Base-by-base conservation (phyloP, 331 rosid genomes). In the Dryas integrifolia region DNA sequence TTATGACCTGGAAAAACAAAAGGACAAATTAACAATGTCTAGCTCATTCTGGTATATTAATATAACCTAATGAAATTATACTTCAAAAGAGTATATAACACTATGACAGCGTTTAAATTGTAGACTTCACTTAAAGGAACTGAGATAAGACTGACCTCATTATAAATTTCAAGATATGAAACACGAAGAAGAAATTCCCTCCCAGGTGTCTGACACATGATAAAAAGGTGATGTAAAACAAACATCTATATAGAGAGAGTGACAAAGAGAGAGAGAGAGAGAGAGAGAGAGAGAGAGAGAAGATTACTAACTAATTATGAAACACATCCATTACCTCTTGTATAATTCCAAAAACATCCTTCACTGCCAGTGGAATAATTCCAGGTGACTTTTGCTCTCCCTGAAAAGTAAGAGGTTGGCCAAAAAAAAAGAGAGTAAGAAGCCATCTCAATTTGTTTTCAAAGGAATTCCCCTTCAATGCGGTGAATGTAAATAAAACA, bases 371-470 rank as follows among this genome's bases (percentile, higher is more conserved):
- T 45, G 88, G 88, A 79, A 84, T 84, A 48, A 84, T 63, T 67
- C 88, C 88, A 4, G 88, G 88, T 69, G 88, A 84, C 76, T 84
- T 84, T 58, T 84, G 88, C 79, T 84, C 88, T 59, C 88, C 88
- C 88, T 84, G 15, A 49, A 30, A 38, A 60, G 4, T 13, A 6
- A 35, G 10, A 2, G 3, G 35, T 30, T 30, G 35, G 35, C 35
- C 35, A 30, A 30, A 30, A 2, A 30, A 30, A 30, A 30, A 35
- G 6, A 60, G 9, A 60, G 14, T 13, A 4, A 39, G 46, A 35
- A 38, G 18, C 18, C 10, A 35, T 5, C 12, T 30, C 65, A 58
- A 24, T 57, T 24, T 21, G 12, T 57, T 24, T 57, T 30, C 5
- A 12, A 26, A 30, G 44, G 43, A 58, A 35, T 35, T 43, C 21